Percentiles rank a stretch among this genome's conserved stretches.
Evolutionary conservation across 2,329 filamentous ascomycete species (phyloP).

Genomic region (Canariomyces notabilis): DNA sequence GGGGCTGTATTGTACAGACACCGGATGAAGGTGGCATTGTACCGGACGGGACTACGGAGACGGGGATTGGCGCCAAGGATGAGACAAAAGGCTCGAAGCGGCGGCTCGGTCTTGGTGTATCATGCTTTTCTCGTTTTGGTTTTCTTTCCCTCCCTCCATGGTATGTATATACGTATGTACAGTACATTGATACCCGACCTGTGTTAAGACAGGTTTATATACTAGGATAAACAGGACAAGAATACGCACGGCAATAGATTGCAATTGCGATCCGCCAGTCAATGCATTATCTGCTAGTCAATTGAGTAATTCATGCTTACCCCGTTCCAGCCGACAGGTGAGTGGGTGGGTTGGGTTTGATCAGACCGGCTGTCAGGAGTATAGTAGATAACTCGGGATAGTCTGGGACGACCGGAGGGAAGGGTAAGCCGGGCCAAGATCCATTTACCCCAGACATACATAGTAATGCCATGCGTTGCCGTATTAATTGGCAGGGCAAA

Average conservation of each 20-base stretch:
- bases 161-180: too few relatives aligned
- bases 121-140: background rate
- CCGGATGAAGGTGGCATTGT: background rate
- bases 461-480: background rate
- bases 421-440: background rate
- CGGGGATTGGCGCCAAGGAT: too few relatives aligned
- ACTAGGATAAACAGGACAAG: background rate
- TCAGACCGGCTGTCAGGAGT: too few relatives aligned
- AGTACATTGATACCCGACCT: background rate
- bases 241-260: background rate
- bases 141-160: too few relatives aligned
- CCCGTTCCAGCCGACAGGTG: too few relatives aligned
- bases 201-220: background rate
- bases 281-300: background rate
- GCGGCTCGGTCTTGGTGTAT: too few relatives aligned
- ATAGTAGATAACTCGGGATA: too few relatives aligned
- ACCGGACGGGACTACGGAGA: too few relatives aligned
- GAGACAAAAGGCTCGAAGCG: background rate
- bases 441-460: background rate
- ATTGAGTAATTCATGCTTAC: too few relatives aligned
- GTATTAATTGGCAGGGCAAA: background rate
- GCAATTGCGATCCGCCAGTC: background rate
- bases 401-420: background rate
- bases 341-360: too few relatives aligned
- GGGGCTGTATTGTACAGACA: too few relatives aligned